Conservation (phyloP, 371 early-diverging fungal genomes). For the Saksenaea vasiformis region DNA sequence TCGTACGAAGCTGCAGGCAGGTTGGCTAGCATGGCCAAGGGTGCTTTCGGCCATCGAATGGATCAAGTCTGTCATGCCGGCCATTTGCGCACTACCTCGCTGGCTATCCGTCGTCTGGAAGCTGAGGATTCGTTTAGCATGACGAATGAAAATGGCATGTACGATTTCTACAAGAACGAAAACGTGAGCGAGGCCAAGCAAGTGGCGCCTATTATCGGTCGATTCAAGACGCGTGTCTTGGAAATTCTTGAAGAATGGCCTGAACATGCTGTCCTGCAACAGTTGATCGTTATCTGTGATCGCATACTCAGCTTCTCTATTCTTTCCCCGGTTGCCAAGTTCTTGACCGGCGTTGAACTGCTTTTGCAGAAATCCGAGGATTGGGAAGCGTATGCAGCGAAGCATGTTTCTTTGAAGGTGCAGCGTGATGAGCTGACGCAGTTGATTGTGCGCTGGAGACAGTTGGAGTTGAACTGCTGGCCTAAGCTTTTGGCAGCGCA, state of each 20-base stretch:
- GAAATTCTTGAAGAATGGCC: slow-evolving; percentile 73
- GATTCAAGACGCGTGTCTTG: slow-evolving; percentile 63
- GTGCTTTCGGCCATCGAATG: slow-evolving; percentile 25
- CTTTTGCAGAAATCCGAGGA: slow-evolving; percentile 88
- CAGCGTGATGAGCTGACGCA: slow-evolving; percentile 73
- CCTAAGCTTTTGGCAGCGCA: slow-evolving; percentile 82
- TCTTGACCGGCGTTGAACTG: slow-evolving; percentile 88
- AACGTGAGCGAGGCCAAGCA: slow-evolving; percentile 74
- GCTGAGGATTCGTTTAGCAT: slow-evolving; percentile 40
- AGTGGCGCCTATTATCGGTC: slow-evolving; percentile 63
- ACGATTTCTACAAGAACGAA: slow-evolving; percentile 90
- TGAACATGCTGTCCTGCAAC: slow-evolving; percentile 86
- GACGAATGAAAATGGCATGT: slow-evolving; percentile 51
- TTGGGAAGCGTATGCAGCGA: slow-evolving; percentile 92
- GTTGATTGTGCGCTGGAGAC: slow-evolving; percentile 89
- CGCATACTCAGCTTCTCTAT: slow-evolving; percentile 79
- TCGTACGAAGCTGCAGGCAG: slow-evolving; percentile 42
- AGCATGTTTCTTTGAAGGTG: slow-evolving; percentile 76
- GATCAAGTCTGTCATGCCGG: slow-evolving; percentile 37
- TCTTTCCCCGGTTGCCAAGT: slow-evolving; percentile 86
- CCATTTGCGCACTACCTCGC: slow-evolving; percentile 33
- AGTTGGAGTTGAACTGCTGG: slow-evolving; percentile 92
- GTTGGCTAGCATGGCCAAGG: slow-evolving; percentile 33
- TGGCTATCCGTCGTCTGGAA: slow-evolving; percentile 40
- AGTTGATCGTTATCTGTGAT: slow-evolving; percentile 66